Percentiles rank a stretch among this genome's conserved stretches.
Evolutionary conservation across 495 filamentous ascomycete species (phyloP).

Genomic region (Lasiosphaeria hispida): DNA sequence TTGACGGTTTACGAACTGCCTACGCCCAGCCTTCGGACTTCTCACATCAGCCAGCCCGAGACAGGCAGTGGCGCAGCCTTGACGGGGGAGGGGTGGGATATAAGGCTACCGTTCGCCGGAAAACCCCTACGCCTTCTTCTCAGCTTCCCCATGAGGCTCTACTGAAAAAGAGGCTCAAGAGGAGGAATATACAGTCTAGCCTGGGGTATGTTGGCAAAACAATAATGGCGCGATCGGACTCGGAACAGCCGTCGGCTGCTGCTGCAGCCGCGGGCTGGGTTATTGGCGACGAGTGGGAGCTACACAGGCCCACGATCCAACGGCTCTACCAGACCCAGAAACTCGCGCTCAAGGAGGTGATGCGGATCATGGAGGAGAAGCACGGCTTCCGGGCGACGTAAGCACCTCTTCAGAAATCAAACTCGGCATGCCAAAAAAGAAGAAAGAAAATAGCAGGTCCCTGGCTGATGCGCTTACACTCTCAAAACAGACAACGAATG

Average conservation of each 20-base stretch:
- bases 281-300: constrained; percentile 23
- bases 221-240: background rate
- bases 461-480: background rate
- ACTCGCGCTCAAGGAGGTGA: constrained; percentile 34
- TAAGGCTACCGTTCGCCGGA: too few relatives aligned
- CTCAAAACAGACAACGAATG: constrained; percentile 29
- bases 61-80: too few relatives aligned
- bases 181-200: too few relatives aligned
- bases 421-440: background rate
- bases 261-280: constrained; percentile 16
- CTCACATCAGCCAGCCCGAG: too few relatives aligned
- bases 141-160: too few relatives aligned
- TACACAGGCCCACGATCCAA: constrained; percentile 23
- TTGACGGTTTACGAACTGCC: too few relatives aligned
- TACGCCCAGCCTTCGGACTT: too few relatives aligned
- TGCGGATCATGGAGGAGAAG: constrained; percentile 34
- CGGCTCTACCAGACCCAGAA: constrained; percentile 37
- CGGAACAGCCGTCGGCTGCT: background rate
- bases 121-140: too few relatives aligned
- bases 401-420: constrained; percentile 3
- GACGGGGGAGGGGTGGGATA: too few relatives aligned
- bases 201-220: too few relatives aligned
- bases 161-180: too few relatives aligned
- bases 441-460: too few relatives aligned
- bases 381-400: constrained; percentile 36